Base-by-base conservation (phyloP, 768 basidiomycete genomes). In the Hypholoma fasciculare region DNA sequence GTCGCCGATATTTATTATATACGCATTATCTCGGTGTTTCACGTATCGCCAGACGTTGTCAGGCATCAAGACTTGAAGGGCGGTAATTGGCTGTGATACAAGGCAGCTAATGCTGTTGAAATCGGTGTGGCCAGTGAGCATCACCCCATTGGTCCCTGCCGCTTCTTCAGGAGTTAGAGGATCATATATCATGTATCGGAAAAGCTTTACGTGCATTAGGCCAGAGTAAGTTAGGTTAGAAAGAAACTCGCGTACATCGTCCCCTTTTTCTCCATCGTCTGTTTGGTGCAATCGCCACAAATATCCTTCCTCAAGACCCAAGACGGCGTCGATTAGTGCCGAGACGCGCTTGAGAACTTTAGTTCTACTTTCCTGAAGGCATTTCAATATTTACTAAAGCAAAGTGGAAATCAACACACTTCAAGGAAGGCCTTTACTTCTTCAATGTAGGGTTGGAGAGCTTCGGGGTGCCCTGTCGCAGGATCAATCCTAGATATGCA, bases 121-220 rank as follows among this genome's bases (percentile, higher is more conserved):
- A 43, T 71, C 72, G 26, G 73, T 73, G 59, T 74, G 73, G 7
- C 72, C 72, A 52, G 72, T 71, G 42, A 74, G 57, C 72, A 74
- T 74, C 52, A 74, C 73, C 7, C 68, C 68, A 53, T 74, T 74
- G 4, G 72, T 74, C 55, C 64, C 72, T 2, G 52, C 37, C 12
- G 65, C 61, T 50, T 74, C 73, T 30, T 67, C 65, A 5, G 63
- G 49, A 0, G 70, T 72, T 11, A 73, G 64, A 30, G 72, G 72
- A 55, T 73, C 70, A 63, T 72, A 74, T 8, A 74, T 67, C 73
- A 74, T 74, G 52, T 74, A 74, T 14, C 73, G 65, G 11, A 72
- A 47, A 16, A 71, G 59, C 72, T 73, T 20, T 34, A 34, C 43
- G 3, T 38, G 53, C 14, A 27, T 7, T 26, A 12, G 13, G 27